A percentile compares a stretch with the other conserved stretches of the same genome.
These are phyloP conservation scores for Glycine latifolia DNA, from an alignment of 306 rosid species.

Conservation along the genomic window DNA sequence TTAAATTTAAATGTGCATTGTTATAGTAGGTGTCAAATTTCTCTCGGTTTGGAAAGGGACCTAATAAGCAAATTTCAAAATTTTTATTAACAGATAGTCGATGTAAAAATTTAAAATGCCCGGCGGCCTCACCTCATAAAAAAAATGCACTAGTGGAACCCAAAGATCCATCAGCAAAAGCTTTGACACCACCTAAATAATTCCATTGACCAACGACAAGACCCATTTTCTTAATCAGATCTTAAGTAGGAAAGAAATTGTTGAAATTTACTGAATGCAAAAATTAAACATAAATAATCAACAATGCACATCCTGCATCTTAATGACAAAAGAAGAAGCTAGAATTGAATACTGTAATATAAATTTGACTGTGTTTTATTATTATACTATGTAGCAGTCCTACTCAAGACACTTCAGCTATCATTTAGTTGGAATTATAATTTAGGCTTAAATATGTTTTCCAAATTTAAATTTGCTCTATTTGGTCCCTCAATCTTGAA, in stretches of 20 bases:
- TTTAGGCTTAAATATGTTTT: no score
- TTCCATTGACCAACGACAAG: conserved; percentile 68
- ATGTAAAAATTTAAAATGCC: conserved; percentile 23
- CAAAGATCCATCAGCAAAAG: conserved; percentile 88
- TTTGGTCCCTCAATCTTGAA: no score
- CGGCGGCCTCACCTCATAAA: conserved; percentile 78
- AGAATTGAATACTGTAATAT: no score
- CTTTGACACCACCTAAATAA: conserved; percentile 89
- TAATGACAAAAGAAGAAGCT: no score
- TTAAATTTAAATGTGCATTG: conserved; percentile 5
- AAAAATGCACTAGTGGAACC: conserved; percentile 81
- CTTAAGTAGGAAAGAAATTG: conserved; percentile 54
- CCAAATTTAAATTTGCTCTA: no score
- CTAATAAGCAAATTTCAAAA: no score
- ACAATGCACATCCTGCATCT: no score
- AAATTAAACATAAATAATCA: no score
- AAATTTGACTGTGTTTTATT: no score
- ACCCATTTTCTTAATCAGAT: conserved; percentile 64
- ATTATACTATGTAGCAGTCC: no score
- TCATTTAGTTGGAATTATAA: not conserved
- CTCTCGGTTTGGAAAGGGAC: not conserved
- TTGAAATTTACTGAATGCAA: conserved; percentile 8
- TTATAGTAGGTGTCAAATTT: conserved; percentile 21
- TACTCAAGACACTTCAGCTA: not conserved
- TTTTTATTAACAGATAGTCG: not conserved